Evolutionary conservation across 495 filamentous ascomycete species (phyloP).

Genomic region (Penicillium coffeae): DNA sequence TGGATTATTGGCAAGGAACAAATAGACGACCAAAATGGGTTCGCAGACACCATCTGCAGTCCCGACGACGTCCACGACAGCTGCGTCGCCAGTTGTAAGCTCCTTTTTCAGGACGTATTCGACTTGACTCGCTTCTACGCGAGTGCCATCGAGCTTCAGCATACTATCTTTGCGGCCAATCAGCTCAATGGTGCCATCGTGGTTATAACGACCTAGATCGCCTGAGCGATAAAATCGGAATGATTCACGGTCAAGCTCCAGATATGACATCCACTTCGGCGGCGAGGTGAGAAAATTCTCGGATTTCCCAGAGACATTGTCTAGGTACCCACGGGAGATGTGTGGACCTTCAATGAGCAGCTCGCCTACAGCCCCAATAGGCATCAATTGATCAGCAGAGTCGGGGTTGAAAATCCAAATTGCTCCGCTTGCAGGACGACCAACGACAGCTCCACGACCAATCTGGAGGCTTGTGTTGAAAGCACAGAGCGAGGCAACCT

Average conservation of each 20-base stretch:
- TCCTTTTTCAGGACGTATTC: conserved; percentile 20
- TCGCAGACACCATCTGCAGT: conserved; percentile 18
- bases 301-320: conserved; percentile 20
- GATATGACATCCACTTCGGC: conserved; percentile 13
- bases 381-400: conserved; percentile 44
- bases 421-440: conserved; percentile 16
- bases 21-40: conserved; percentile 18
- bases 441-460: conserved; percentile 13
- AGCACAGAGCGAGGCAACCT: conserved; percentile 30
- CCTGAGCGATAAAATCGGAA: conserved; percentile 65
- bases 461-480: conserved; percentile 15
- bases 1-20: conserved; percentile 17
- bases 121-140: conserved; percentile 76
- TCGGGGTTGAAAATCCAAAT: conserved; percentile 53
- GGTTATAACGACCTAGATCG: conserved; percentile 68
- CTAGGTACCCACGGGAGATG: conserved; percentile 50
- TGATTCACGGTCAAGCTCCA: conserved; percentile 6
- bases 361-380: conserved; percentile 54
- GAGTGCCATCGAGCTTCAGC: conserved; percentile 74
- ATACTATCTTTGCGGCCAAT: conserved; percentile 75
- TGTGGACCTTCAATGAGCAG: conserved; percentile 57
- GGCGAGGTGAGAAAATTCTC: conserved; percentile 13
- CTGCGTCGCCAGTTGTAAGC: conserved; percentile 14
- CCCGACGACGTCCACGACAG: conserved; percentile 24
- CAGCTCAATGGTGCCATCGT: conserved; percentile 69